Evolutionary conservation across 805 yeast genomes (phyloP).

Genomic region (Kregervanrija pseudodelftensis): DNA sequence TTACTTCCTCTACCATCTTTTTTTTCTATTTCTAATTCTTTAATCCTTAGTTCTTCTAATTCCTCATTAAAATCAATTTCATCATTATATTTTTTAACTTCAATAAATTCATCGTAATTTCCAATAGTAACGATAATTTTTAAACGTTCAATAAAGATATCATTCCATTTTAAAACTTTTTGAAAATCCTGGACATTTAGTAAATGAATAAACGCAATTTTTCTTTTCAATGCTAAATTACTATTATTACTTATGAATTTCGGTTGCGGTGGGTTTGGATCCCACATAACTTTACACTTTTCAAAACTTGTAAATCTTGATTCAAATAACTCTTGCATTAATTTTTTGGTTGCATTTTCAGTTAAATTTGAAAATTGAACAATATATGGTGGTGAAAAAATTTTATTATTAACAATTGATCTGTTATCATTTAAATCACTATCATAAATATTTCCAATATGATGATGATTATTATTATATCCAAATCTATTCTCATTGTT

Average conservation of each 20-base stretch:
- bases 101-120: conserved; percentile 31
- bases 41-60: conserved; percentile 17
- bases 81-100: conserved; percentile 24
- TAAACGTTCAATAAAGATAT: conserved; percentile 35
- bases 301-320: conserved; percentile 53
- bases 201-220: conserved; percentile 60
- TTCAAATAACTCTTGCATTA: conserved; percentile 52
- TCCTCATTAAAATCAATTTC: conserved; percentile 22
- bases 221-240: conserved; percentile 27
- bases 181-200: conserved; percentile 42
- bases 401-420: background rate
- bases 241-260: conserved; percentile 15
- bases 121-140: conserved; percentile 30
- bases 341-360: conserved; percentile 40
- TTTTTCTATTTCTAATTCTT: no score
- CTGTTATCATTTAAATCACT: background rate
- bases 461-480: background rate
- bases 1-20: no score
- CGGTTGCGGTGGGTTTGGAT: conserved; percentile 24
- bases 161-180: conserved; percentile 58
- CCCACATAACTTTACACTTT: conserved; percentile 49
- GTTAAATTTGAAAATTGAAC: conserved; percentile 59
- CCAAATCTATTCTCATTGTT: conserved; percentile 1
- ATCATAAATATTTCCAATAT: background rate
- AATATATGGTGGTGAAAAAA: conserved; percentile 51